Base-by-base conservation (phyloP, 768 basidiomycete species). In the Solioccasus polychromus region DNA sequence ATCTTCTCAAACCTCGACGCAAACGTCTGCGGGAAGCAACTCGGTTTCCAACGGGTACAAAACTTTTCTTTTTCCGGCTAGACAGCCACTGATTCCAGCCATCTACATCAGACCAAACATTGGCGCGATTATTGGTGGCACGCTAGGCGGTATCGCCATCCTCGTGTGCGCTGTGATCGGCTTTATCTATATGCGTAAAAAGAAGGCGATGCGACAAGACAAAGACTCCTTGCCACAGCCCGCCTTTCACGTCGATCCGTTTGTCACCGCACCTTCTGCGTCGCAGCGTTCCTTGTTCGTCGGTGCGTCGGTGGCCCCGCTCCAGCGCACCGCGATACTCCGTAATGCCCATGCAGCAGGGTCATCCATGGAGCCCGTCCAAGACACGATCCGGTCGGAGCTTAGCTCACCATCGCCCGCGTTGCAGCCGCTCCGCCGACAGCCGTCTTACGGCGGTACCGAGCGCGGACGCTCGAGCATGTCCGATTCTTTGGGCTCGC, bases 241-340 rank as follows among this genome's bases (percentile, higher is more conserved):
- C 11, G 31, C 38, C 19, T 31, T 4, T 31, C 47, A 39, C n/a
- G 30, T 36, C 4, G 26, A 42, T 11, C 50, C 48, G 3, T 57
- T 51, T 30, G 24, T n/a, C 4, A 11, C 37, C 49, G 14, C 8
- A 31, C 4, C 30, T 31, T n/a, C n/a, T n/a, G 11, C 11, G 30
- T 31, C 5, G 11, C 30, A 31, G 15, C 15, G 30, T 11, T 31
- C 14, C 30, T 9, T 12, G 26, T 26, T 26, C 26, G 26, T 11
- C 26, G 7, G 26, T 26, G n/a, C n/a, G n/a, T n/a, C n/a, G n/a
- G n/a, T n/a, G n/a, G n/a, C n/a, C n/a, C n/a, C n/a, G n/a, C n/a
- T n/a, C n/a, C n/a, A n/a, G 17, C 54, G 57, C 18, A 39, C 54
- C 8, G 39, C 51, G 3, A 48, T 60, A 22, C 54, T 54, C 15